phyloP scores from a whole-genome alignment of 306 rosid species.

The Citrullus amarus region DNA sequence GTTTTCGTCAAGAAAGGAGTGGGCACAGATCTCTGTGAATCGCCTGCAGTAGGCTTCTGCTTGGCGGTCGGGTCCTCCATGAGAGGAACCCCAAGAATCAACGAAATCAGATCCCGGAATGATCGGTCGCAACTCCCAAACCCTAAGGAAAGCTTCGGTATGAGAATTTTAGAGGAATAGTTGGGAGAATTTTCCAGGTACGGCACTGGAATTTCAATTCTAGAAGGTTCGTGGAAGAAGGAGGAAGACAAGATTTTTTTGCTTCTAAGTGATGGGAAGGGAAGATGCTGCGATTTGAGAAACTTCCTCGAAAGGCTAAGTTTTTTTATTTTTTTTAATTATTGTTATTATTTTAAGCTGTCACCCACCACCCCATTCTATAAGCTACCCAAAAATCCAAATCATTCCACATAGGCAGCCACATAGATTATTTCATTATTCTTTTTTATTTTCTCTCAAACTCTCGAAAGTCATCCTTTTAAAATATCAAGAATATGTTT shows the following conservation, averaged over 20 bases:
- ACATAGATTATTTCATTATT: neutral
- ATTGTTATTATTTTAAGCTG: neutral
- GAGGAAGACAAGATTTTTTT: neutral
- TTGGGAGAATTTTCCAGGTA: neutral
- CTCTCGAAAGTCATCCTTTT: too few relatives aligned
- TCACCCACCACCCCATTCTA: neutral
- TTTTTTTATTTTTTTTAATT: neutral
- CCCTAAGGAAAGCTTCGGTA: neutral
- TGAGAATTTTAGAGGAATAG: neutral
- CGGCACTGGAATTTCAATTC: conserved; percentile 17
- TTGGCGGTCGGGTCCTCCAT: conserved; percentile 32
- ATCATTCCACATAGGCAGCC: neutral
- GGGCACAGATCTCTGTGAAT: conserved; percentile 44
- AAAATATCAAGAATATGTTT: too few relatives aligned
- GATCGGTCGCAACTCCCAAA: neutral
- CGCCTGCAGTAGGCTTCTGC: neutral
- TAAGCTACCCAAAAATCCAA: neutral
- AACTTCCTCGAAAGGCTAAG: neutral
- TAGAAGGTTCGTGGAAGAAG: conserved; percentile 57
- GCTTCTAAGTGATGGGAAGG: neutral
- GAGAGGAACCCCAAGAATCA: conserved; percentile 32
- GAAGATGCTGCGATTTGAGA: neutral
- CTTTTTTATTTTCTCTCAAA: too few relatives aligned
- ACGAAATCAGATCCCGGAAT: neutral
- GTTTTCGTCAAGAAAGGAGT: conserved; percentile 85